Evolutionary conservation across 2,329 filamentous ascomycete genomes (phyloP), one percentile per base, ranked within the genome.

Genomic region (Neoscytalidium dimidiatum): DNA sequence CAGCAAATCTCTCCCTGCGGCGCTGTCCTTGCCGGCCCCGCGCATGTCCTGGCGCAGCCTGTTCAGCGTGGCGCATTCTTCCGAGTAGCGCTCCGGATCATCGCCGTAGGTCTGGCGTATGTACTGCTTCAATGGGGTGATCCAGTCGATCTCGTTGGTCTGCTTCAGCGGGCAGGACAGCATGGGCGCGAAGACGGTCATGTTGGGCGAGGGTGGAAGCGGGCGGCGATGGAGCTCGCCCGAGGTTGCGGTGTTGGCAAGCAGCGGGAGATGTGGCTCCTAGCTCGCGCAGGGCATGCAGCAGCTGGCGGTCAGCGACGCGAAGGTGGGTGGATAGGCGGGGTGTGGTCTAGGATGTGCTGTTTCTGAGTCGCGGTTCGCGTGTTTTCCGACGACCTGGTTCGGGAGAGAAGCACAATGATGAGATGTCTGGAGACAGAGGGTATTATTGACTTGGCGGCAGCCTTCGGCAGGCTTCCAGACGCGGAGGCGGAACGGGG

Each of bases 121-220:
- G 82, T 98, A 97, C 69, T 85, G 84, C 83, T 98, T 98, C 70
- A 99, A 85, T 53, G 95, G 95, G 53, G 86, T 85, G 69, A 98
- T 86, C 95, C 95, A 99, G 85, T 99, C 95, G 77, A 99, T 96
- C 83, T 99, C 95, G 84, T 94, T 97, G 69, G 95, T 99, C 78
- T 88, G 86, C 81, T 90, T 98, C 74, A 97, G 86, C 76, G 94
- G 94, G 85, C 90, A 90, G 72, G 93, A 96, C 72, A 98, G 90
- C 94, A 98, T 98, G 68, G 94, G 94, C 70, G 92, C 89, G 83
- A 96, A 91, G 64, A 73, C 74, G 66, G 74, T 69, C 76, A 78
- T 78, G 51, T 19, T 66, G 58, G 64, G 49, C 53, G 48, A 26
- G 26, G 31, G 48, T 23, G 9, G 52, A 29, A 31, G 52, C 51